Evolutionary conservation across 192 early-diverging fungal species (phyloP), one percentile per base, ranked within the genome.

Genomic region (Backusella morwellensis): DNA sequence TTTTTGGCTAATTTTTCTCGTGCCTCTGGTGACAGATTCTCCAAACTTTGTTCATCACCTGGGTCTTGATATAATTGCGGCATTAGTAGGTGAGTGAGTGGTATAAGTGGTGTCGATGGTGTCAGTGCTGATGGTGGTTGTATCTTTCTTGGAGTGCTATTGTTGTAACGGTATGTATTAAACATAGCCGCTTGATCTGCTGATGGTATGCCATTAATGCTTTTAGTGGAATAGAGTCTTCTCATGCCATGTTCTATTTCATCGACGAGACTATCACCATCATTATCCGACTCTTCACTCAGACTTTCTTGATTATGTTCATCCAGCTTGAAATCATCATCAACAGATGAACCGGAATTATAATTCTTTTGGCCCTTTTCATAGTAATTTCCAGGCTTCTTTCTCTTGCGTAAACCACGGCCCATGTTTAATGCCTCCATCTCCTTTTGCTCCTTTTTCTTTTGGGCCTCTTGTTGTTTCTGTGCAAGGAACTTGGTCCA

Each of bases 401-500:
- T 72, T 73, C 81, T 74, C 35, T 80, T 82, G 32, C 81, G 70
- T 23, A 74, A 70, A 19, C 75, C 78, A 70, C 79, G 71, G 38
- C 78, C 81, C 15, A 66, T 29, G 0, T 73, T 66, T 23, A 17
- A 19, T 32, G 3, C 2, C 4, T 40, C 70, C 1, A 50, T 32
- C 6, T 26, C 42, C 23, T 68, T 41, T 35, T 32, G 50, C 12
- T 50, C 40, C 11, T 75, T 66, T 8, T 21, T 21, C 17, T 11
- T 68, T 21, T 75, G 26, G 11, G 78, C 19, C 26, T 54, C 42
- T 21, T 40, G 19, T 12, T 66, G 63, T 29, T 71, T 66, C 14
- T 81, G 36, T 44, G 75, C 44, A 23, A 85, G 42, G 35, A 84
- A 59, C 38, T 72, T 78, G 15, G 68, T 54, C 84, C 84, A 85